phyloP scores from a whole-genome alignment of 1,284 basidiomycete genomes.

The Trametes polyzona region DNA sequence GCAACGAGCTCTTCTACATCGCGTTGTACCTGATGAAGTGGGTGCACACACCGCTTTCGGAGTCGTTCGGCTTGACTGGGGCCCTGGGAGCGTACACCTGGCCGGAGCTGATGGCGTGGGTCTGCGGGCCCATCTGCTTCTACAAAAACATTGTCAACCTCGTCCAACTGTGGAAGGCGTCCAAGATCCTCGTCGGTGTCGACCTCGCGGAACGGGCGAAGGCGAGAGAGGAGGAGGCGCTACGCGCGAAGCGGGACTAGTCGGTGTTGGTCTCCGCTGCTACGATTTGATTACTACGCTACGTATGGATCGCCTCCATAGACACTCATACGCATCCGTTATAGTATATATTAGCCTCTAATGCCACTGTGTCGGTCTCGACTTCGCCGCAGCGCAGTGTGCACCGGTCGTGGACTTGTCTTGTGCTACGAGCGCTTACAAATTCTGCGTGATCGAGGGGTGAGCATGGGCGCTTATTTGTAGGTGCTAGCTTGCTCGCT shows the following conservation, averaged over 20 bases:
- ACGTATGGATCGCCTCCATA: slow-evolving; percentile 18
- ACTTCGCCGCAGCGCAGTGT: background rate
- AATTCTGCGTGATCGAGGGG: slow-evolving; percentile 6
- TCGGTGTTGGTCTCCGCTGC: background rate
- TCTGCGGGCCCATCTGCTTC: slow-evolving; percentile 76
- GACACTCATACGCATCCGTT: slow-evolving; percentile 20
- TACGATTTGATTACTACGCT: slow-evolving; percentile 15
- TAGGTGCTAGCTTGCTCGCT: background rate
- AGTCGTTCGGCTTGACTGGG: slow-evolving; percentile 46
- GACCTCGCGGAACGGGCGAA: slow-evolving; percentile 84
- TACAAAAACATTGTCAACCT: slow-evolving; percentile 94
- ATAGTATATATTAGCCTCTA: slow-evolving; percentile 20
- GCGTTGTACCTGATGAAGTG: slow-evolving; percentile 94
- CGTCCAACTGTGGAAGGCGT: slow-evolving; percentile 99
- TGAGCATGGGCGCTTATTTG: background rate
- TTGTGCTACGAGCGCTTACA: slow-evolving; percentile 13
- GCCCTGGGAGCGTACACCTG: slow-evolving; percentile 63
- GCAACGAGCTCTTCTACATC: slow-evolving; percentile 97
- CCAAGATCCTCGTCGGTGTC: slow-evolving; percentile 91
- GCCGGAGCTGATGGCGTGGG: slow-evolving; percentile 74
- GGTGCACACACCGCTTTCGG: slow-evolving; percentile 61
- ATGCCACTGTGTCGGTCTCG: slow-evolving; percentile 5
- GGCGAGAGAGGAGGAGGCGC: slow-evolving; percentile 54
- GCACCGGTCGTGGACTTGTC: background rate
- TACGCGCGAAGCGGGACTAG: slow-evolving; percentile 28